phyloP scores from a whole-genome alignment of 2,329 filamentous ascomycete genomes.

The Calonectria pauciramosa region DNA sequence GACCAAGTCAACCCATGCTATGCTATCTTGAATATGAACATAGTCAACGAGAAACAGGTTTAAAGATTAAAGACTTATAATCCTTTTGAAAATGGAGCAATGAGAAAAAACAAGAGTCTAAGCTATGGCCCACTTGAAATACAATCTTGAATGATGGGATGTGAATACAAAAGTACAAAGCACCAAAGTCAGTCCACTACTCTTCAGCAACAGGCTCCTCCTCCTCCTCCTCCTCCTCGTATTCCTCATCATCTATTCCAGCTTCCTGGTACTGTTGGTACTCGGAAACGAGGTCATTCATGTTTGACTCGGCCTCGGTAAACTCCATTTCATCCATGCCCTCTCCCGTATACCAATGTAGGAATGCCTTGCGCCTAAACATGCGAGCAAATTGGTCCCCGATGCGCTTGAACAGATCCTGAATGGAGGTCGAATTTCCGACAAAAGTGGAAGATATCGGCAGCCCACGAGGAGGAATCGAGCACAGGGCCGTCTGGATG shows the following conservation, averaged over 20 bases:
- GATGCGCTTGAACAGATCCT: conserved; percentile 99
- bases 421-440: conserved; percentile 99
- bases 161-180: neutral
- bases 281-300: conserved; percentile 99
- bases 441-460: conserved; percentile 99
- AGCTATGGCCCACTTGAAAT: neutral
- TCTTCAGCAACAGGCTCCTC: conserved; percentile 72
- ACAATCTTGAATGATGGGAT: neutral
- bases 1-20: neutral
- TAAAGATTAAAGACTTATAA: neutral
- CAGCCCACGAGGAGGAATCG: conserved; percentile 95
- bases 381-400: conserved; percentile 99
- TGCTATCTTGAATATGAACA: neutral
- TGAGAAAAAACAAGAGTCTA: neutral
- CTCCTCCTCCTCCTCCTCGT: conserved; percentile 94
- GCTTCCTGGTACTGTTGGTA: conserved; percentile 99
- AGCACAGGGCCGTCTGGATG: conserved; percentile 99
- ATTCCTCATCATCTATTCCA: conserved; percentile 94
- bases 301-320: conserved; percentile 99
- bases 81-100: neutral
- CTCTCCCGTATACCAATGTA: conserved; percentile 99
- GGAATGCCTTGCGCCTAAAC: conserved; percentile 99
- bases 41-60: neutral
- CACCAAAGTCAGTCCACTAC: conserved; percentile 37
- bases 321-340: conserved; percentile 99